phyloP scores from a whole-genome alignment of 2,329 filamentous ascomycete species.

The Aspergillus sp. region DNA sequence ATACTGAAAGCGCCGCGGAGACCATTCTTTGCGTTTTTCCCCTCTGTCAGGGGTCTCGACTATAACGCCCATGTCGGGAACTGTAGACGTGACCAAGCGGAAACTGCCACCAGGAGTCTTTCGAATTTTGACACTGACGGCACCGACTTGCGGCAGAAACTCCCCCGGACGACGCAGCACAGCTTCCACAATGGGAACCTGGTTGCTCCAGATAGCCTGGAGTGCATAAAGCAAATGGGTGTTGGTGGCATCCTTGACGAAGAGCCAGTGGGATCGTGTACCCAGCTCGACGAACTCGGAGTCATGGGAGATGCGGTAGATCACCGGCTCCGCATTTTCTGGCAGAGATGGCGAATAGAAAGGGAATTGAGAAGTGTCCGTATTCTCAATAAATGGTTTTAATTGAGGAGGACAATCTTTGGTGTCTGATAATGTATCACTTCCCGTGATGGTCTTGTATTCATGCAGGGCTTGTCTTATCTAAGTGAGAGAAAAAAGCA shows the following conservation, averaged over 20 bases:
- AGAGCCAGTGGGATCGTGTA: constrained; percentile 15
- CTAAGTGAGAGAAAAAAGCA: neutral
- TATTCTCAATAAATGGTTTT: neutral
- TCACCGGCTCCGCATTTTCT: constrained; percentile 1
- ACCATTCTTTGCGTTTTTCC: constrained; percentile 12
- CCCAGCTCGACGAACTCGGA: constrained; percentile 15
- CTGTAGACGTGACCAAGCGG: constrained; percentile 10
- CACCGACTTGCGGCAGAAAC: constrained; percentile 14
- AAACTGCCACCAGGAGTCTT: constrained; percentile 14
- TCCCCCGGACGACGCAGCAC: constrained; percentile 16
- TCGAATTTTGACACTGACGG: constrained; percentile 11
- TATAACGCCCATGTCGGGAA: constrained; percentile 11
- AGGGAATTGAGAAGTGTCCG: constrained; percentile 4
- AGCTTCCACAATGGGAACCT: constrained; percentile 13
- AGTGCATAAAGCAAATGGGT: constrained; percentile 16
- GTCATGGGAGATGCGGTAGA: constrained; percentile 15
- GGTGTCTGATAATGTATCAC: neutral
- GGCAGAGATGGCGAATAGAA: constrained; percentile 1
- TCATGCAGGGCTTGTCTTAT: constrained; percentile 5
- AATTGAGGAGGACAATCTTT: neutral
- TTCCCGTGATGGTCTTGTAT: constrained; percentile 1
- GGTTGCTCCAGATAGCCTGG: constrained; percentile 15
- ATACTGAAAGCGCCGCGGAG: constrained; percentile 15
- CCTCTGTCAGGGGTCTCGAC: constrained; percentile 14
- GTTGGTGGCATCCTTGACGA: constrained; percentile 17